Evolutionary conservation across 352 stramenopile species (phyloP).

Genomic region (Pythium chondricola): DNA sequence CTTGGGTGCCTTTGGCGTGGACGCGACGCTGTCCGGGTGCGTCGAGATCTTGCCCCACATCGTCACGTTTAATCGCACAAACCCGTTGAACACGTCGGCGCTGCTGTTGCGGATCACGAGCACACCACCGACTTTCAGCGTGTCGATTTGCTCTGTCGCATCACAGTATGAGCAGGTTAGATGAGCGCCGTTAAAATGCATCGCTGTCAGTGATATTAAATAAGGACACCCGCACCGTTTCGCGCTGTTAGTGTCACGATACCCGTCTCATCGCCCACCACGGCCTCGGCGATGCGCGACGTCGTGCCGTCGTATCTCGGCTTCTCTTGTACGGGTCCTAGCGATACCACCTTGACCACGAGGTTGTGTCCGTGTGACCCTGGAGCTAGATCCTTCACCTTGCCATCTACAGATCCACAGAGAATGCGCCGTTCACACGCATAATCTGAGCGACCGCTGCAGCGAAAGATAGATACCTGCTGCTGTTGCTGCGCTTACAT

Average conservation of each 20-base stretch:
- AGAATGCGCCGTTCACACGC: too few species aligned
- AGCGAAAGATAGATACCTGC: too few species aligned
- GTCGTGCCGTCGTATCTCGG: constrained; percentile 59
- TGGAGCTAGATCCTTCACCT: constrained; percentile 67
- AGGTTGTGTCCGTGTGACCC: constrained; percentile 78
- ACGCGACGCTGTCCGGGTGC: constrained; percentile 69
- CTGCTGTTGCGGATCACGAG: constrained; percentile 80
- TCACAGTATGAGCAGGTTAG: constrained; percentile 3
- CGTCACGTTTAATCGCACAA: constrained; percentile 82
- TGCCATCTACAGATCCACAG: constrained; percentile 64
- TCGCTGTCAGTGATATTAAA: neutral
- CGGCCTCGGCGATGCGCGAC: constrained; percentile 67
- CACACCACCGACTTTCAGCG: constrained; percentile 41
- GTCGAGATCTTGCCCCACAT: constrained; percentile 73
- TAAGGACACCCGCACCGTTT: constrained; percentile 40
- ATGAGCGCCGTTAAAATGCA: constrained; percentile 2
- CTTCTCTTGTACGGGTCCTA: constrained; percentile 54
- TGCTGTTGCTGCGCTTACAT: too few species aligned
- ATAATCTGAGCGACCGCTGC: too few species aligned
- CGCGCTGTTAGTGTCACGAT: constrained; percentile 74
- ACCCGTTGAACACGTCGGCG: constrained; percentile 81
- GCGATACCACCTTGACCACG: constrained; percentile 64
- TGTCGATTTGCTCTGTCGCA: constrained; percentile 66
- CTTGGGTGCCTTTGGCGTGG: constrained; percentile 48
- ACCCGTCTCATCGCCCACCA: constrained; percentile 78